These are phyloP conservation scores for Xylaria acuta DNA, from an alignment of 495 filamentous ascomycete species.

Conservation along the genomic window DNA sequence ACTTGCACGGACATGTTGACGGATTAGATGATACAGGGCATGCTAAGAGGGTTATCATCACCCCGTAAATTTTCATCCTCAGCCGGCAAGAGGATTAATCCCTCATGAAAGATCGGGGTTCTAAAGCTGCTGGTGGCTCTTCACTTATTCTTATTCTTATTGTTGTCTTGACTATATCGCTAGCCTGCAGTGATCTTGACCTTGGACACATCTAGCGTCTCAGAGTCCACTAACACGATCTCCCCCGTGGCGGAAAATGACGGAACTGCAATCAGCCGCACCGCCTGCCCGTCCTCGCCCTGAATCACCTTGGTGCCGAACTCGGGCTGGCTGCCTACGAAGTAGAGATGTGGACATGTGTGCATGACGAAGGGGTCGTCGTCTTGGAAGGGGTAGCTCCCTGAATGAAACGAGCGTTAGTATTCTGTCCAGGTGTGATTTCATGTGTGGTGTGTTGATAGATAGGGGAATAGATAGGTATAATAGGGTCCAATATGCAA, in stretches of 20 bases:
- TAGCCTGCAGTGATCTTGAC: slow-evolving; percentile 56
- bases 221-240: slow-evolving; percentile 83
- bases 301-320: slow-evolving; percentile 78
- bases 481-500: neutral
- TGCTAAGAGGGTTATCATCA: neutral
- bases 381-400: slow-evolving; percentile 94
- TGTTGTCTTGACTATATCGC: neutral
- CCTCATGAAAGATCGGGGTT: neutral
- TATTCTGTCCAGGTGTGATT: neutral
- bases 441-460: neutral
- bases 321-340: slow-evolving; percentile 83
- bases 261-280: slow-evolving; percentile 80
- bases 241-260: slow-evolving; percentile 81
- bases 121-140: neutral
- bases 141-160: slow-evolving; percentile 20
- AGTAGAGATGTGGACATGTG: slow-evolving; percentile 87
- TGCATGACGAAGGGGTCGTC: slow-evolving; percentile 85
- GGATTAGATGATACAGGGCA: neutral
- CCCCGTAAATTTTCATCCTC: neutral
- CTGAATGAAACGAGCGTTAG: slow-evolving; percentile 47
- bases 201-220: slow-evolving; percentile 78
- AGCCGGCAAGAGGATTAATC: neutral
- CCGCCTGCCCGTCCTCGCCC: slow-evolving; percentile 65
- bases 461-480: neutral
- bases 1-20: neutral